Base-by-base conservation (phyloP, 305 asterid genomes). In the Withania somnifera region DNA sequence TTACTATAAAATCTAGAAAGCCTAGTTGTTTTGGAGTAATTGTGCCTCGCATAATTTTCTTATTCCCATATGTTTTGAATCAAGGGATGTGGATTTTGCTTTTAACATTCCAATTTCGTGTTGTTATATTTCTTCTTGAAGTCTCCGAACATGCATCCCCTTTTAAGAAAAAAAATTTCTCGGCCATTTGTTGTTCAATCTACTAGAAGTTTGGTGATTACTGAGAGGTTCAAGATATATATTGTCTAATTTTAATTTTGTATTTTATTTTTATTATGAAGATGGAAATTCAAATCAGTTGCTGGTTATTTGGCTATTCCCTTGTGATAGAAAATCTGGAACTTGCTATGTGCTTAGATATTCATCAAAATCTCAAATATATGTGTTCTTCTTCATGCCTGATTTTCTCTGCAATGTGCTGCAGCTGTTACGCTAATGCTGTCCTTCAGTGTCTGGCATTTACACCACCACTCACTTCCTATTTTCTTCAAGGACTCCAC, bases 341-440 rank as follows among this genome's bases (percentile, higher is more conserved):
- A 50, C 80, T 50, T 51, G n/a, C 80, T 75, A 51, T 24, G 40
- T 75, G 80, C n/a, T 50, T 11, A 13, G 47, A 51, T 28, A 9
- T 53, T 26, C 61, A 51, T 75, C 30, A 20, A 6, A 14, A 30
- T 56, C 34, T 61, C 32, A 24, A 51, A 47, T 9, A 80, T 76
- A 77, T 45, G 22, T 79, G 80, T 40, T 32, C 40, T 68, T 38
- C 51, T 61, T 17, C 68, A 3, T 42, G 42, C 47, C 52, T 82
- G 26, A 32, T 80, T 85, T 69, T 60, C 81, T 64, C 57, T 77
- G 58, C 81, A 60, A 81, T 75, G 77, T 86, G 56, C 81, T 86
- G 92, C 93, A 94, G 98, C 88, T 94, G 98, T 82, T 94, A 91
- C 60, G 98, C 97, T 40, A 94, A 94, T 90, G 93, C 89, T 66